Conservation (phyloP, 176 grass and related monocot genomes). For the Rhynchospora pubera region DNA sequence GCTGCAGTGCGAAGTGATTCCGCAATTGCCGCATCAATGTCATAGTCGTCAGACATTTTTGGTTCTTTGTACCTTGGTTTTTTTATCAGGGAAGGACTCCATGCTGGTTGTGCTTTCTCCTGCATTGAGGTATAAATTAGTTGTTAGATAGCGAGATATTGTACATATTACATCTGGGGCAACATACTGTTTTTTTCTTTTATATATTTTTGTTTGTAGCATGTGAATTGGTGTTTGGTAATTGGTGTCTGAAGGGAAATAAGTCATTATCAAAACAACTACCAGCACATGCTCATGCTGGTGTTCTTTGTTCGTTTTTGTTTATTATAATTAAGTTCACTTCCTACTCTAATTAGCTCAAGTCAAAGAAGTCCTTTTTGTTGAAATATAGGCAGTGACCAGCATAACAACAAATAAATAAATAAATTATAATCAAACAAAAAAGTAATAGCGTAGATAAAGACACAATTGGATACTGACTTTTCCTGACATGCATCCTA, state of each 20-base stretch:
- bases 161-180: neutral
- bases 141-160: neutral
- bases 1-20: neutral
- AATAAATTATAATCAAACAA: neutral
- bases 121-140: neutral
- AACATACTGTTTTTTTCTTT: neutral
- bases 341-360: neutral
- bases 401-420: neutral
- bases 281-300: neutral
- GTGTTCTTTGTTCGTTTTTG: neutral
- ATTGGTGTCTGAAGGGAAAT: neutral
- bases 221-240: slow-evolving; percentile 3
- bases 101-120: neutral
- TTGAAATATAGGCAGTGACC: neutral
- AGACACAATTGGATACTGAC: neutral
- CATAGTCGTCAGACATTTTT: neutral
- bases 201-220: neutral
- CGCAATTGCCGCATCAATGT: neutral
- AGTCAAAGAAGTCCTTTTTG: slow-evolving; percentile 2
- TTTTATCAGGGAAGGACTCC: neutral
- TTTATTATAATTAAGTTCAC: neutral
- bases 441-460: neutral
- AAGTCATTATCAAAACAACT: neutral
- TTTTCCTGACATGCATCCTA: neutral
- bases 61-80: neutral